Base-by-base conservation (phyloP, 2,329 filamentous ascomycete species). In the Corinectria fuckeliana region DNA sequence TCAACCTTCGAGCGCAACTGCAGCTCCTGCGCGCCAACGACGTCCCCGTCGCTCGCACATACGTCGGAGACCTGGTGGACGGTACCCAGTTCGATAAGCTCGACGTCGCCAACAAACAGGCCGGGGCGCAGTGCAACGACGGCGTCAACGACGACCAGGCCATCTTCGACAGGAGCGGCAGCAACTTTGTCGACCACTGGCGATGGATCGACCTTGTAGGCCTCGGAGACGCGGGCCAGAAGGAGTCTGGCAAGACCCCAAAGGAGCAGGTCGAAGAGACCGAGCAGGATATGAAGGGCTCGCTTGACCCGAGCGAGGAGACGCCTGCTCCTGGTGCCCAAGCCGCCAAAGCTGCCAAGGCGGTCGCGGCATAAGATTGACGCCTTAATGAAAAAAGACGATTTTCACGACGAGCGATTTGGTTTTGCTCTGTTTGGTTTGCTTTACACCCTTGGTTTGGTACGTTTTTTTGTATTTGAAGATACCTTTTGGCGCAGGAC, bases 1-100 rank as follows among this genome's bases (percentile, higher is more conserved):
- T 89, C 2, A 89, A 89, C 63, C 75, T 85, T 4, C 78, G 87
- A 2, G 86, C 86, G 2, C 75, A 84, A 21, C 74, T 88, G 48
- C 86, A 89, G 72, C 72, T 86, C 5, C 66, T 89, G 6, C 77
- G 87, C 0, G 72, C 71, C 21, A 84, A 85, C 51, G 77, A 74
- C 2, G 73, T 87, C 1, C 70, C 78, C 0, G 78, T 88, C 1
- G 78, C 78, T 0, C 74, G 79, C 8, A 88, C 85, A 0, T 81
- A 77, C 73, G 66, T 74, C 3, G 79, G 73, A 23, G 85, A 85
- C 49, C 70, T 86, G 5, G 74, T 82, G 2, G 84, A 86, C 23
- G 83, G 80, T 5, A 71, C 73, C 1, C 72, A 76, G 26, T 66
- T 74, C 42, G 74, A 78, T 58, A 77, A 78, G 68, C 71, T 74